phyloP scores from a whole-genome alignment of 2,329 filamentous ascomycete genomes.

The Piedraia hortae region DNA sequence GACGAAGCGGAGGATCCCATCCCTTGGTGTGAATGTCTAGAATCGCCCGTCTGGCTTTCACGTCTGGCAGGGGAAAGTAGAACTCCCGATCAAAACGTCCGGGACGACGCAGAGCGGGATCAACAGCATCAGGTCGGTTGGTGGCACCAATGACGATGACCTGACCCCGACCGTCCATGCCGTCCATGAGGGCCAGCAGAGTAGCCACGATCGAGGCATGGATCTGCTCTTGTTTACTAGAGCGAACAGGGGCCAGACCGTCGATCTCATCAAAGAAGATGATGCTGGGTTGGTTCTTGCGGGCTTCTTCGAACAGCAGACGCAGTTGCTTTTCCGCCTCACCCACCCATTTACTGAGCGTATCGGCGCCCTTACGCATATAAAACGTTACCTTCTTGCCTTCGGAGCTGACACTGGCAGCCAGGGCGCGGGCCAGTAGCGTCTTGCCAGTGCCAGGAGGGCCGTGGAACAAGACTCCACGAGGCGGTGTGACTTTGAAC shows the following conservation, averaged over 20 bases:
- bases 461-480: conserved; percentile 87
- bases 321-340: conserved; percentile 90
- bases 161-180: conserved; percentile 93
- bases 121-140: conserved; percentile 85
- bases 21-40: conserved; percentile 86
- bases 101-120: conserved; percentile 77
- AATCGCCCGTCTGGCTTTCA: conserved; percentile 55
- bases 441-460: conserved; percentile 96
- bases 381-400: conserved; percentile 95
- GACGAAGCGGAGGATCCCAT: conserved; percentile 54
- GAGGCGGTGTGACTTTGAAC: conserved; percentile 78
- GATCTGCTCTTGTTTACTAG: conserved; percentile 95
- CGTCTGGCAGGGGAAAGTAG: conserved; percentile 79
- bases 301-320: conserved; percentile 79
- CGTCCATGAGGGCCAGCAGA: conserved; percentile 81
- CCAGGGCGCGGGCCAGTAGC: conserved; percentile 71
- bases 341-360: conserved; percentile 94
- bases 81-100: conserved; percentile 94
- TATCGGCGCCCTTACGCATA: conserved; percentile 96
- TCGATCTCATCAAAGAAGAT: conserved; percentile 99
- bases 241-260: conserved; percentile 78
- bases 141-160: conserved; percentile 98
- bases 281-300: conserved; percentile 89
- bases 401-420: conserved; percentile 67
- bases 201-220: conserved; percentile 94